Evolutionary conservation across 176 grass and related monocot genomes (phyloP).

Genomic region (Rhynchospora pubera): DNA sequence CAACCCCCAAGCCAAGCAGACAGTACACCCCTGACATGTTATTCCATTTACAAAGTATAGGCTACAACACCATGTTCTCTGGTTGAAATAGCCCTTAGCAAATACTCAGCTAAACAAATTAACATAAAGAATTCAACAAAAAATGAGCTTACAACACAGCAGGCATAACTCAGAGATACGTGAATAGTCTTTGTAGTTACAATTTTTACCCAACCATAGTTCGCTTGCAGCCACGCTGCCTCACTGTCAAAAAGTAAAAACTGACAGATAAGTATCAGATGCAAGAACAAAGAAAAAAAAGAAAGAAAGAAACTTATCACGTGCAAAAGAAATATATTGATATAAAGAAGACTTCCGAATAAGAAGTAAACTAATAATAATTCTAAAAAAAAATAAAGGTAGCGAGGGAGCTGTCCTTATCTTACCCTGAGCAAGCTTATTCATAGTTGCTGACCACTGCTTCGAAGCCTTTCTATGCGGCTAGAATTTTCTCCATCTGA

Average conservation of each 20-base stretch:
- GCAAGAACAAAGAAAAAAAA: background rate
- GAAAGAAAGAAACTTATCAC: background rate
- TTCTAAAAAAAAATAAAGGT: no score
- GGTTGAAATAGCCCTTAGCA: background rate
- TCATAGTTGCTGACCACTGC: slow-evolving; percentile 84
- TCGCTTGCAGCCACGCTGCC: slow-evolving; percentile 73
- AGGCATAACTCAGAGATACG: background rate
- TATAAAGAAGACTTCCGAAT: background rate
- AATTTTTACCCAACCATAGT: slow-evolving; percentile 62
- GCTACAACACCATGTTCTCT: background rate
- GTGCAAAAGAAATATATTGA: background rate
- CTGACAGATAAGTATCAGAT: background rate
- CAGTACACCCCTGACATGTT: background rate
- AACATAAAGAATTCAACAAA: background rate
- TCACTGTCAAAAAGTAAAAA: slow-evolving; percentile 33
- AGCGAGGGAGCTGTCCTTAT: background rate
- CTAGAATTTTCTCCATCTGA: slow-evolving; percentile 76
- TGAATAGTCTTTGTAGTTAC: background rate
- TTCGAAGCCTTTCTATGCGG: slow-evolving; percentile 62
- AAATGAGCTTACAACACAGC: background rate
- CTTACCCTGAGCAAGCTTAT: slow-evolving; percentile 93
- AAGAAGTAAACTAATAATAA: background rate
- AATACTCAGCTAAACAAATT: background rate
- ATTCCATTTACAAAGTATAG: background rate
- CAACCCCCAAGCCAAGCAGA: background rate